Evolutionary conservation across 2,329 filamentous ascomycete species (phyloP), one percentile per base, ranked within the genome.

Genomic region (Xylaria sp.): DNA sequence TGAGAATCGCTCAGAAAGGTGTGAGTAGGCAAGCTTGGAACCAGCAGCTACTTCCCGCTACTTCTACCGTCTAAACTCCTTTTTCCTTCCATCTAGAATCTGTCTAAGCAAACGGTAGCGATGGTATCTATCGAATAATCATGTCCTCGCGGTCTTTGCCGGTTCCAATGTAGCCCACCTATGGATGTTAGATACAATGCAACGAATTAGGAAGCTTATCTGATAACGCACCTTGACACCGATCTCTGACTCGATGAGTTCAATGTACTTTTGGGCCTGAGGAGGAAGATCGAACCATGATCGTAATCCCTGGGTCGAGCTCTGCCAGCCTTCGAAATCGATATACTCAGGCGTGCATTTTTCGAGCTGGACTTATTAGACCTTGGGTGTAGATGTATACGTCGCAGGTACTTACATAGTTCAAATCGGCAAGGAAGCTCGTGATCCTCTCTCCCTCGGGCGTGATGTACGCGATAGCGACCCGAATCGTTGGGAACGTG

Each of bases 401-500:
- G 14, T 17, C 35, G 9, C 2, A n/a, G 6, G 55, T 42, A 52
- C 59, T 47, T 49, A 58, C 54, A 8, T 50, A 65, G 23, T 59
- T 58, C 47, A 83, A 74, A 66, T 85, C 83, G 4, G 84, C 82
- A 2, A 74, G 85, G 77, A 87, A 87, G 11, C 79, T 80, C 9
- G 81, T 77, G 1, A 74, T 50, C 2, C 72, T 66, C 57, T 77
- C 60, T 5, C 67, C 63, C 5, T 72, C 74, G 1, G 72, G 69
- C 42, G 74, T 72, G 57, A 69, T 74, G 72, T 91, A 91, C 4
- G 82, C 83, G 15, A 85, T 84, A 8, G 86, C 86, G 59, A 71
- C 55, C 70, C 89, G 87, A 70, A 91, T 80, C 74, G 85, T 85
- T 1, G 82, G 80, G 70, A 91, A 88, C 55, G 81, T 80, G 68